A percentile compares a stretch with the other conserved stretches of the same genome.
Evolutionary conservation across 129 eudicot species (phyloP).

Genomic region (carrot (Daucus carota)): DH1_v3.0 NC_030383.2:8177501-8178000

Average conservation of each 20-base stretch:
- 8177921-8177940: not conserved
- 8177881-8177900: not conserved
- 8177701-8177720: not conserved
- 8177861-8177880: not conserved
- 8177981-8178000: constrained; percentile 47
- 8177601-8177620: not conserved
- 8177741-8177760: not conserved
- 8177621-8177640: not conserved
- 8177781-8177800: not conserved
- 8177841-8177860: not conserved
- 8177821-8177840: not conserved
- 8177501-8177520: not conserved
- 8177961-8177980: constrained; percentile 56
- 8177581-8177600: not conserved
- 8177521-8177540: no score
- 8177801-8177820: not conserved
- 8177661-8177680: no score
- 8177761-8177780: not conserved
- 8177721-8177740: no score
- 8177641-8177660: not conserved
- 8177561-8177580: not conserved
- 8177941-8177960: not conserved
- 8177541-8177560: not conserved
- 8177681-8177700: not conserved
- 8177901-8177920: not conserved